Base-by-base conservation (phyloP, 176 grass and related monocot genomes). In the Zoysia pacifica region DNA sequence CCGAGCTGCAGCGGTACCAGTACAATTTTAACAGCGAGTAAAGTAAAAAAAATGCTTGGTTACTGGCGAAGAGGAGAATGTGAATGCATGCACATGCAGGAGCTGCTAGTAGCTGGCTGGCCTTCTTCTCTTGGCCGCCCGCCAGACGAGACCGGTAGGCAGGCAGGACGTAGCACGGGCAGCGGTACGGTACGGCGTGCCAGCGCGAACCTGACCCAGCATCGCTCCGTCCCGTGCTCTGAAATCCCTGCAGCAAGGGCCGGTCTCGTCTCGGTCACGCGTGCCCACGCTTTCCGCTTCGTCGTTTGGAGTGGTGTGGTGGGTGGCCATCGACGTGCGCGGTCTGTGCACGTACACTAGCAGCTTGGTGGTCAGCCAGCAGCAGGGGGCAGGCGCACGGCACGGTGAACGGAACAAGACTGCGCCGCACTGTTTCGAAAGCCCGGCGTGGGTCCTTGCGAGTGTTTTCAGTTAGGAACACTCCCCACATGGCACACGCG, bases 261-360 rank as follows among this genome's bases (percentile, higher is more conserved):
- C 18, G 18, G 58, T 61, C 58, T 61, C n/a, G 59, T 62, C 59
- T 62, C 59, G 11, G 59, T 62, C 59, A 62, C 58, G 58, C 58
- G 9, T 20, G 59, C 20, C 59, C 20, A 62, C 59, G 59, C 9
- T 62, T 36, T 62, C 36, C 20, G 59, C 9, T 36, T 3, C 2
- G 2, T 9, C 9, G 9, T 11, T 49, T 49, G 6, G 48, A 2
- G 9, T 49, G 9, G 48, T 49, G 48, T 49, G 0, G 48, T 49
- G 0, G 9, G 9, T 8, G n/a, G 1, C 9, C 19, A 35, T 36
- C 20, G 19, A 53, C 50, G 12, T 12, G 20, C 59, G 59, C 16
- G 58, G 58, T 61, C 2, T 28, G 19, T 28, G 58, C 59, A 28
- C 56, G 50, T 62, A 62, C 59, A 35, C 20, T 1, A 11, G 9